Evolutionary conservation across 2,329 filamentous ascomycete genomes (phyloP), one percentile per base, ranked within the genome.

Genomic region (Endoconidiophora laricicola): DNA sequence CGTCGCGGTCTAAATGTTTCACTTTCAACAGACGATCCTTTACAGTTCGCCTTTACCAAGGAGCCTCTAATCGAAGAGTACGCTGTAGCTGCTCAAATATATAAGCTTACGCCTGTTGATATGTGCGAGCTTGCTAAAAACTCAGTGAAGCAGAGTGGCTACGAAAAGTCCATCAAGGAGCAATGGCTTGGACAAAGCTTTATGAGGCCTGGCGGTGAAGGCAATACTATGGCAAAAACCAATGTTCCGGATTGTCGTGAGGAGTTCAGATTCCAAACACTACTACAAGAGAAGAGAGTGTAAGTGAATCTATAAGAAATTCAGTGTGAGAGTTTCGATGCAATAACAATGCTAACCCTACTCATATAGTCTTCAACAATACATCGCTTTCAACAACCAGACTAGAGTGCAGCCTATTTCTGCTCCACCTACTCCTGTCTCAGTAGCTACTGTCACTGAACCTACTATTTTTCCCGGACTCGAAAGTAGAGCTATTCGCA

Each of bases 121-220:
- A 98, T 98, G 91, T 96, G 91, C 61, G 91, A 98, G 66, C 66
- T 98, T 52, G 91, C 91, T 22, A 94, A 94, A 66, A 90, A 96
- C 62, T 94, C 86, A 7, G 91, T 98, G 39, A 79, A 82, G 58
- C 91, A 98, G 63, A 94, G 86, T 62, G 91, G 91, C 5, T 98
- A 94, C 60, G 91, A 98, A 62, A 72, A 83, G 58, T 75, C 79
- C 10, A 72, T 96, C 59, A 98, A 98, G 66, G 79, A 88, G 60
- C 79, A 87, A 63, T 98, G 90, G 90, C 69, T 98, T 3, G 91
- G 91, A 2, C 69, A 73, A 29, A 77, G 84, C 55, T 96, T 81
- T 62, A 72, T 83, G 60, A 68, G 82, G 38, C 83, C 85, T 0
- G 91, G 91, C 2, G 81, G 84, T 37, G 72, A 75, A 50, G 91